These are phyloP conservation scores for Phaffia rhodozyma DNA, from an alignment of 1,284 basidiomycete genomes.

Conservation along the genomic window DNA sequence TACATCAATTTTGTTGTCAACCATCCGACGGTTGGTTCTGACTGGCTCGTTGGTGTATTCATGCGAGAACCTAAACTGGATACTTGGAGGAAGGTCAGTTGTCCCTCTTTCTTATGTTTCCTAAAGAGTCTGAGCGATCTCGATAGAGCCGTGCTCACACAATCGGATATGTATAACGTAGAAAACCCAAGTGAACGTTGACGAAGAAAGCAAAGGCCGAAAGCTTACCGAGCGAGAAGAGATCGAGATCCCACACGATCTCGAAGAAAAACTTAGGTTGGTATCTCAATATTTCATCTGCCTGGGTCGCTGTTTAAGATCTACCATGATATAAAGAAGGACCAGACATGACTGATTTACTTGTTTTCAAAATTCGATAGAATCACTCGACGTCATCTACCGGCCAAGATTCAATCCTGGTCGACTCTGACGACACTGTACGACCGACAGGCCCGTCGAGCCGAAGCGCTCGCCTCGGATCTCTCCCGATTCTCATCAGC, in stretches of 20 bases:
- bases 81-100: slow-evolving; percentile 59
- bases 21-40: slow-evolving; percentile 77
- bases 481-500: slow-evolving; percentile 9
- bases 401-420: slow-evolving; percentile 6
- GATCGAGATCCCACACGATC: slow-evolving; percentile 79
- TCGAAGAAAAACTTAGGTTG: slow-evolving; percentile 74
- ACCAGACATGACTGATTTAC: background rate
- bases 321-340: no score
- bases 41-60: slow-evolving; percentile 69
- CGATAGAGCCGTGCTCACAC: slow-evolving; percentile 30
- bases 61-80: slow-evolving; percentile 70
- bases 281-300: slow-evolving; percentile 25
- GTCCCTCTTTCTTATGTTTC: background rate
- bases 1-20: slow-evolving; percentile 72
- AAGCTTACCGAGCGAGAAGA: slow-evolving; percentile 71
- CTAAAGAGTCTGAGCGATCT: slow-evolving; percentile 25
- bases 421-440: slow-evolving; percentile 1
- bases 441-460: slow-evolving; percentile 14
- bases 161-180: background rate
- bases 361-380: slow-evolving; percentile 52
- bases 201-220: slow-evolving; percentile 75
- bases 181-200: slow-evolving; percentile 45
- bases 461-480: slow-evolving; percentile 15
- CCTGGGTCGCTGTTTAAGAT: no score
- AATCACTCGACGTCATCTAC: slow-evolving; percentile 9